phyloP scores from a whole-genome alignment of 129 eudicot species.

The Cynara cardunculus region DNA sequence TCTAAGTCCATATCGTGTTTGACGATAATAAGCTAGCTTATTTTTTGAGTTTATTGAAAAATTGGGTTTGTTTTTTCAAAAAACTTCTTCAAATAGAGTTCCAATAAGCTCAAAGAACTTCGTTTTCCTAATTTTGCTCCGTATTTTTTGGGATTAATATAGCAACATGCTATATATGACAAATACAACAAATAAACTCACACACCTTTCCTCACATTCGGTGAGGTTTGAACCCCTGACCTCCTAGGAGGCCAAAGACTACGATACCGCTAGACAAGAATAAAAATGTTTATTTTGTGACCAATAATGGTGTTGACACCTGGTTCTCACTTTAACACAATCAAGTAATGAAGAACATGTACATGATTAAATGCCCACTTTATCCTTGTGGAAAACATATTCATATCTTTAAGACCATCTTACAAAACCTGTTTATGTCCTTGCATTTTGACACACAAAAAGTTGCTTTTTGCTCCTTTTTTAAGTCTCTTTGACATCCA shows the following conservation, averaged over 20 bases:
- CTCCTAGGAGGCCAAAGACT: no score
- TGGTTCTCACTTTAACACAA: not conserved
- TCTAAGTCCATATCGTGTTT: not conserved
- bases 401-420: slow-evolving; percentile 17
- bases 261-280: no score
- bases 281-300: no score
- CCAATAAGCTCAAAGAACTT: not conserved
- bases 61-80: no score
- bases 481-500: slow-evolving; percentile 17
- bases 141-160: no score
- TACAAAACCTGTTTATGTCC: slow-evolving; percentile 8
- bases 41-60: no score
- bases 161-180: no score
- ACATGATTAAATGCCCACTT: slow-evolving; percentile 9
- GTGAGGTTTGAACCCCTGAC: no score
- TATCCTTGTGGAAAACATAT: slow-evolving; percentile 24
- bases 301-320: not conserved
- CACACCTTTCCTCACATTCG: no score
- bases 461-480: slow-evolving; percentile 6
- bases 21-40: not conserved
- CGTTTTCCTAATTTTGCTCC: no score
- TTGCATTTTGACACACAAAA: slow-evolving; percentile 21
- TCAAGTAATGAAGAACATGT: not conserved
- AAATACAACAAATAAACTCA: no score
- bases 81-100: not conserved